Percentiles rank a stretch among this genome's conserved stretches.
These are phyloP conservation scores for Nannizziopsis arthrosporioides DNA, from an alignment of 2,329 filamentous ascomycete genomes.

Conservation along the genomic window DNA sequence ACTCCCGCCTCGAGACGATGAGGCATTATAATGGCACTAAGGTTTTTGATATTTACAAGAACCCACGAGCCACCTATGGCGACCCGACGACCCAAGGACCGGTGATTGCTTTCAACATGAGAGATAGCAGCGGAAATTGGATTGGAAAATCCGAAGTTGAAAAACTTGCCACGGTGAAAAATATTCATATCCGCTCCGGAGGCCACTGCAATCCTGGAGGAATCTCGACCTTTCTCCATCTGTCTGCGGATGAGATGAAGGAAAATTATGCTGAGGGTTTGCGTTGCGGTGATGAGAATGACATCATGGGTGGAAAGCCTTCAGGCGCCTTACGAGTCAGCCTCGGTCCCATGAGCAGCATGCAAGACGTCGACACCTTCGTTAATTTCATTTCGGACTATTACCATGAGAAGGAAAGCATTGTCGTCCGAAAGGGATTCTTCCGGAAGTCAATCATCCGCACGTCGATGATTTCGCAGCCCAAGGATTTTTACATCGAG, in stretches of 20 bases:
- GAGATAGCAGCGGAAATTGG: constrained; percentile 58
- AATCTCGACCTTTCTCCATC: constrained; percentile 57
- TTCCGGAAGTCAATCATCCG: not conserved
- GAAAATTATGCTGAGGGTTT: constrained; percentile 75
- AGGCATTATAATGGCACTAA: constrained; percentile 55
- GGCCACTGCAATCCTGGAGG: constrained; percentile 88
- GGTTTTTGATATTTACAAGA: constrained; percentile 57
- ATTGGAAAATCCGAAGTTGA: constrained; percentile 75
- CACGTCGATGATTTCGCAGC: constrained; percentile 6
- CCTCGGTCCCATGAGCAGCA: constrained; percentile 78
- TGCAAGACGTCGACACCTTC: constrained; percentile 61
- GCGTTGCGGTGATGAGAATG: constrained; percentile 71
- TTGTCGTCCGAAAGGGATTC: constrained; percentile 4
- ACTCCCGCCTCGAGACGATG: constrained; percentile 47
- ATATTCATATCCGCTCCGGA: constrained; percentile 76
- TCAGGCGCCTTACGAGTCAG: constrained; percentile 79
- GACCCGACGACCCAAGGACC: constrained; percentile 51
- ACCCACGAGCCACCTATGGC: constrained; percentile 31
- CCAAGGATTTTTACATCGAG: constrained; percentile 43
- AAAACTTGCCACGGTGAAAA: constrained; percentile 65
- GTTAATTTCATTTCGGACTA: constrained; percentile 61
- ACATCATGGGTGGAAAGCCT: constrained; percentile 71
- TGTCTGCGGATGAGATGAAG: constrained; percentile 71
- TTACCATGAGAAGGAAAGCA: constrained; percentile 38
- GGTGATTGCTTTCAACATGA: constrained; percentile 72